Evolutionary conservation across 306 rosid genomes (phyloP), one percentile per base, ranked within the genome.

Genomic region (Prinsepia uniflora): DNA sequence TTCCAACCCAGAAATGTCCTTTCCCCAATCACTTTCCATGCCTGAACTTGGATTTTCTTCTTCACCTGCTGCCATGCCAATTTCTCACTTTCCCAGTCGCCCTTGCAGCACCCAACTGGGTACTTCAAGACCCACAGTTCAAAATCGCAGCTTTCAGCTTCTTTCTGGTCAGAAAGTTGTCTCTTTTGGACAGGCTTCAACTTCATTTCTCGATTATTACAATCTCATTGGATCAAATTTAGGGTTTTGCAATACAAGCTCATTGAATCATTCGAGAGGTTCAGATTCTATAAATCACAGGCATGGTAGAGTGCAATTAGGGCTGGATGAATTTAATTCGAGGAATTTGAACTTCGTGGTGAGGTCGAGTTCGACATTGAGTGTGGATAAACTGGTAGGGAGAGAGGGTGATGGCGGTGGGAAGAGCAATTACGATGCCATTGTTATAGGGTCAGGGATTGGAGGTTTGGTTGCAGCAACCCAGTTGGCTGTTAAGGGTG

Each of bases 401-500:
- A 68, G 79, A 61, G 89, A 73, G 22, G 82, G 72, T 7, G 76
- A 69, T 22, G 75, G 36, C 0, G 36, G 73, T 43, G 66, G 60
- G 46, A 78, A 75, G 41, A 84, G 73, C 8, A 61, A 68, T 18
- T 84, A 89, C 75, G 98, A 94, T 82, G 95, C 97, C 66, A 89
- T 94, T 70, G 92, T 94, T 78, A 83, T 94, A 17, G 98, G 98
- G 72, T 94, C 98, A 63, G 97, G 98, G 55, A 89, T 94, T 75
- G 97, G 97, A 69, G 96, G 98, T 41, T 79, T 94, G 78, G 96
- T 94, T 74, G 95, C 96, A 14, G 96, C 95, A 19, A 90, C 98
- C 1, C 98, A 90, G 76, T 44, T 94, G 76, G 98, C 98, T 13
- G 98, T 87, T 83, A 88, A 89, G 73, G 98, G 98, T 13, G 98